A percentile compares a stretch with the other conserved stretches of the same genome.
Conservation (phyloP, 1,284 basidiomycete genomes). For the Apiotrichum siamense region DNA sequence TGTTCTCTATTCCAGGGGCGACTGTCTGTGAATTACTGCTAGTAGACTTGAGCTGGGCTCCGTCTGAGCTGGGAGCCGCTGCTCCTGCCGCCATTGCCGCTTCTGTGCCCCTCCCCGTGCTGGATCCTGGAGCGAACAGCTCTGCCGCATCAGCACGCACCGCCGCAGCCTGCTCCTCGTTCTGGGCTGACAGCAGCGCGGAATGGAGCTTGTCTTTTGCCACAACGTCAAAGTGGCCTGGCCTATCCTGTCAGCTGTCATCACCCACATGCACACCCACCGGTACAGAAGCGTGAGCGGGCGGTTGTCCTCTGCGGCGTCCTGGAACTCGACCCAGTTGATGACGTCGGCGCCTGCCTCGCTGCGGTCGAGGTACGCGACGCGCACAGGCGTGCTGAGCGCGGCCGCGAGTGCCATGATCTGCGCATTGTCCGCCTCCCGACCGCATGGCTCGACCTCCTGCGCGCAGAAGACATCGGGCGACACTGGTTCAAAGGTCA, state of each 20-base stretch:
- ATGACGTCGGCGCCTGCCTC: conserved; percentile 43
- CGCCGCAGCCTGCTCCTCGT: neutral
- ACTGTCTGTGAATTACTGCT: no score
- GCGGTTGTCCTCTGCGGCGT: conserved; percentile 33
- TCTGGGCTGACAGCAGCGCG: neutral
- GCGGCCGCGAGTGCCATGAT: conserved; percentile 70
- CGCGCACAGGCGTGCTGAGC: conserved; percentile 61
- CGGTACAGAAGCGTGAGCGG: conserved; percentile 61
- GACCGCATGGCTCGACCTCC: conserved; percentile 71
- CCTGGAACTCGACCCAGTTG: conserved; percentile 60
- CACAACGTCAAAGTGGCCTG: conserved; percentile 70
- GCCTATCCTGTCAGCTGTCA: conserved; percentile 49
- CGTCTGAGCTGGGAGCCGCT: neutral
- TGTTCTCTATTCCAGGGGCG: no score
- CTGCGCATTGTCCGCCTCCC: conserved; percentile 84
- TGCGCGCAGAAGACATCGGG: conserved; percentile 64
- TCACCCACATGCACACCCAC: conserved; percentile 49
- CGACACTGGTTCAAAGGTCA: conserved; percentile 57
- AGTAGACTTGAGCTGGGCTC: no score
- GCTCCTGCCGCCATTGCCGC: neutral
- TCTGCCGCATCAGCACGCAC: neutral
- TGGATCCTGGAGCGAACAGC: neutral
- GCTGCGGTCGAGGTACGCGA: conserved; percentile 71
- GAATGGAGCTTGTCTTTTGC: conserved; percentile 29
- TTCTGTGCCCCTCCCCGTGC: neutral